Evolutionary conservation across 2,329 filamentous ascomycete species (phyloP), one percentile per base, ranked within the genome.

Genomic region (Pyricularia grisea): DNA sequence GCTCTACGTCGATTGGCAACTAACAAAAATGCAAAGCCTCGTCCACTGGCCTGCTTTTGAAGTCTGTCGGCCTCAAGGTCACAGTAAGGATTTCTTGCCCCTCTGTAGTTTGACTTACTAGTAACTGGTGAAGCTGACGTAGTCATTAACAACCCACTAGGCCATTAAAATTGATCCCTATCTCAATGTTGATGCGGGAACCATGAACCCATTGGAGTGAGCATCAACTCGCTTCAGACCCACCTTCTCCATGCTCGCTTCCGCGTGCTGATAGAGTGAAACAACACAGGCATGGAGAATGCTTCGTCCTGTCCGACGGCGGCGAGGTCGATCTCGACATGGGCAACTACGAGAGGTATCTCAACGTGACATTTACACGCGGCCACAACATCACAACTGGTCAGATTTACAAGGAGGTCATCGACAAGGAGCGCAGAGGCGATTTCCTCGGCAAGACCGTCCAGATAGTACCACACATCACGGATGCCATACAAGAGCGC

Each of bases 301-400:
- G 91, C 73, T 97, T 94, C 77, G 94, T 97, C 66, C 86, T 95
- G 70, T 88, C 92, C 74, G 92, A 95, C 75, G 92, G 92, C 72
- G 91, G 91, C 73, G 91, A 92, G 79, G 72, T 72, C 68, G 84
- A 86, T 73, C 76, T 87, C 14, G 85, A 88, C 74, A 80, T 88
- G 64, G 85, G 85, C 25, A 86, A 87, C 76, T 87, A 86, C 73
- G 84, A 87, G 74, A 76, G 83, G 70, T 97, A 97, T 77, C 88
- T 97, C 68, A 90, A 90, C 75, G 90, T 94, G 72, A 92, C 90
- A 69, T 85, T 98, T 71, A 92, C 88, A 10, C 85, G 90, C 71
- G 93, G 97, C 74, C 93, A 94, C 83, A 98, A 98, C 80, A 97
- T 99, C 80, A 99, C 95, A 3, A 97, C 94, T 6, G 95, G 95